These are phyloP conservation scores for Moringa oleifera DNA, from an alignment of 345 rosid species.

Conservation along the genomic window DNA sequence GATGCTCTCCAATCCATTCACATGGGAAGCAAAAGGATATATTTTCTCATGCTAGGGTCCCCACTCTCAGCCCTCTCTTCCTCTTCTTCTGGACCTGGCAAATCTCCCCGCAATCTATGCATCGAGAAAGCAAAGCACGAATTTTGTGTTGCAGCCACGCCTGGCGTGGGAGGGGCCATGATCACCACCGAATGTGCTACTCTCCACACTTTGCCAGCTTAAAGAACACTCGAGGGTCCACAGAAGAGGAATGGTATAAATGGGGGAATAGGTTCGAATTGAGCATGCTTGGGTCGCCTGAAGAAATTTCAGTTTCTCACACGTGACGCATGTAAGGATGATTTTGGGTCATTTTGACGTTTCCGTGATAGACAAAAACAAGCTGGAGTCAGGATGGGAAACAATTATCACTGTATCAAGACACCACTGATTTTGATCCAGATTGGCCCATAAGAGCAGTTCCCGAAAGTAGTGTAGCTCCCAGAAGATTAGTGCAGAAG, in stretches of 20 bases:
- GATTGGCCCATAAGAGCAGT: no score
- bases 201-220: background rate
- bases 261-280: background rate
- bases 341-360: no score
- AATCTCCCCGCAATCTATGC: slow-evolving; percentile 29
- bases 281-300: slow-evolving; percentile 6
- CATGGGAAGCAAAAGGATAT: no score
- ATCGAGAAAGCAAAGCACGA: slow-evolving; percentile 10
- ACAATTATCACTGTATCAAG: no score
- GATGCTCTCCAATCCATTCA: background rate
- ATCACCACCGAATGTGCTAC: slow-evolving; percentile 6
- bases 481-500: no score
- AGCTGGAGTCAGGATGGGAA: no score
- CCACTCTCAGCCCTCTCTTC: background rate
- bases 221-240: background rate
- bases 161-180: slow-evolving; percentile 12
- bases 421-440: no score
- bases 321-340: background rate
- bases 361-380: no score
- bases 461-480: no score
- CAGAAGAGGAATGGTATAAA: background rate
- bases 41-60: background rate
- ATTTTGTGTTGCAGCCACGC: slow-evolving; percentile 16
- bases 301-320: background rate
- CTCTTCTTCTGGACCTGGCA: background rate